Conservation (phyloP, 805 yeast genomes). For the Alloascoidea hylecoeti region DNA sequence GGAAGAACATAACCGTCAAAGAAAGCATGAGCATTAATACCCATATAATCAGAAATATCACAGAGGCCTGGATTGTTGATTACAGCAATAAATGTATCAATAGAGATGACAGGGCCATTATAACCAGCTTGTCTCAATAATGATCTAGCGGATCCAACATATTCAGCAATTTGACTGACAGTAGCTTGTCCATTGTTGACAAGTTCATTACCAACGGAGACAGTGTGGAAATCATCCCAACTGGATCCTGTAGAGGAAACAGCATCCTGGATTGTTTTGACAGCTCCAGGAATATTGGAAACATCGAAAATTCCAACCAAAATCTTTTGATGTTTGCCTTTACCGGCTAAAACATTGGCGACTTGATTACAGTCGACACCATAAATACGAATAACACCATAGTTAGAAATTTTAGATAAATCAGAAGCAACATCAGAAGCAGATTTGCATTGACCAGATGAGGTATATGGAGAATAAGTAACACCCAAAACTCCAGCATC, state of each 20-base stretch:
- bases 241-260: slow-evolving; percentile 44
- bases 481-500: slow-evolving; percentile 51
- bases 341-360: slow-evolving; percentile 53
- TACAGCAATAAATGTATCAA: slow-evolving; percentile 46
- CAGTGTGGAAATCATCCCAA: slow-evolving; percentile 65
- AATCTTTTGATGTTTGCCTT: slow-evolving; percentile 47
- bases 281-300: slow-evolving; percentile 36
- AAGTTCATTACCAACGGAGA: slow-evolving; percentile 37
- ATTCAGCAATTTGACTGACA: slow-evolving; percentile 26
- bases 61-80: slow-evolving; percentile 31
- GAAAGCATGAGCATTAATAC: slow-evolving; percentile 50
- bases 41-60: slow-evolving; percentile 37
- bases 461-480: slow-evolving; percentile 68
- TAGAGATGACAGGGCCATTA: slow-evolving; percentile 38
- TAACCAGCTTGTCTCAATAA: slow-evolving; percentile 28
- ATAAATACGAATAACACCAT: slow-evolving; percentile 56
- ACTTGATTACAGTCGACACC: slow-evolving; percentile 84
- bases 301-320: slow-evolving; percentile 64
- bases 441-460: slow-evolving; percentile 54
- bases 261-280: slow-evolving; percentile 43
- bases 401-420: slow-evolving; percentile 35
- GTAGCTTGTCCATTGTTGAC: slow-evolving; percentile 34
- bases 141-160: slow-evolving; percentile 27
- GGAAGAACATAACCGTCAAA: slow-evolving; percentile 42
- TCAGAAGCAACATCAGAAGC: slow-evolving; percentile 44